Evolutionary conservation across 1,284 basidiomycete species (phyloP), one percentile per base, ranked within the genome.

Genomic region (Cystobasidiaceae sp.): DNA sequence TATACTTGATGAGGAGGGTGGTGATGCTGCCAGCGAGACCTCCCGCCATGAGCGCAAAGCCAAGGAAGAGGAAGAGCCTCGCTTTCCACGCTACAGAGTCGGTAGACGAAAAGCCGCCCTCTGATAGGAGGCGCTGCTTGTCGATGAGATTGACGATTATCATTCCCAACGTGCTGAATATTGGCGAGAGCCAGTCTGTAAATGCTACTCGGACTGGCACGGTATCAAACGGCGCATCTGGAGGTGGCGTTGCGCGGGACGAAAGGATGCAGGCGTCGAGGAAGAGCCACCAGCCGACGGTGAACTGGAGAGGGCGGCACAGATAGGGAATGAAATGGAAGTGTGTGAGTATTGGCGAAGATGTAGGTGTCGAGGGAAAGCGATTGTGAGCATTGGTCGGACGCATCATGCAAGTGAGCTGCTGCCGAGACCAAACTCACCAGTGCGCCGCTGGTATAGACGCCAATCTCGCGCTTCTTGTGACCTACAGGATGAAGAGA

Each of bases 21-120:
- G 89, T 89, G 73, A 94, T 83, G 74, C 90, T 93, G 48, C 93
- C 93, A 11, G 93, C 93, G 56, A 97, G 78, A 0, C 93, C 94
- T 27, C 93, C 93, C 0, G 93, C 93, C 90, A 97, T 91, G 56
- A 97, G 78, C 0, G 94, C 93, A 74, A 98, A 97, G 0, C 94
- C 94, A 68, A 97, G 84, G 78, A 98, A 98, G 71, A 97, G 78
- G 71, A 94, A 85, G 68, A 94, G 78, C 34, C 93, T 80, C 2
- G 93, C 93, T 67, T 90, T 82, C 89, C 91, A 94, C 17, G 93
- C 90, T 1, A 90, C 88, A 17, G 37, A 34, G 33, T 64, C 61
- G 2, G 41, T 44, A 4, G 85, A 74, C 74, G 23, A 76, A 79
- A 64, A 55, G 2, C 63, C 67, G 3, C 87, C 86, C 75, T 86